Evolutionary conservation across 305 asterid species (phyloP), one percentile per base, ranked within the genome.

Genomic region (Fraxinus paxiana): DNA sequence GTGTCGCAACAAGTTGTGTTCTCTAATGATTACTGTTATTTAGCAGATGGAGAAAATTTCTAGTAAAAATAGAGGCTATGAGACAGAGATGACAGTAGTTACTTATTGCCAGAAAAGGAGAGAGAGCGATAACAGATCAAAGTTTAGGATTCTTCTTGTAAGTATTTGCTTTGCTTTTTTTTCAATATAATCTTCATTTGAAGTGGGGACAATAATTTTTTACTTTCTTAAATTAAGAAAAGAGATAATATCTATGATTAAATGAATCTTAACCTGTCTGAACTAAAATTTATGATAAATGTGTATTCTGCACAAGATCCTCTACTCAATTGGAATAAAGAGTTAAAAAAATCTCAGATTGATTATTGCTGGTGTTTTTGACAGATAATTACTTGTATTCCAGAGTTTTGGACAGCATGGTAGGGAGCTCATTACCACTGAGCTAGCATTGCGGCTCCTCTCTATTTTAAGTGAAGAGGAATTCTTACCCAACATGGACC

Each of bases 361-460:
- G 89, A 90, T 89, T 91, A 93, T 88, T 88, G 90, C 90, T 92
- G 88, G 92, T 93, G 90, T 92, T 93, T 81, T 95, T 91, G 97
- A 92, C 97, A 93, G 98, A 93, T 90, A 89, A 89, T 95, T 95
- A 92, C 97, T 95, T 95, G 97, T 95, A 85, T 95, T 93, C 98
- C 98, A 95, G 98, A 95, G 89, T 93, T 93, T 95, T 90, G 98
- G 98, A 80, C 98, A 95, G 97, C 98, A 95, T 86, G 98, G 90
- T 79, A 95, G 98, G 89, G 98, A 95, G 90, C 98, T 95, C 84
- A 95, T 95, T 80, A 95, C 98, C 8, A 87, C 97, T 41, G 98
- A 95, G 91, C 91, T 95, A 81, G 98, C 96, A 0, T 78, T 95
- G 83, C 82, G 97, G 89, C 86, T 95, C 80, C 97, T 95, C 82